phyloP scores from a whole-genome alignment of 1,284 basidiomycete genomes.

The Ganoderma leucocontextum region DNA sequence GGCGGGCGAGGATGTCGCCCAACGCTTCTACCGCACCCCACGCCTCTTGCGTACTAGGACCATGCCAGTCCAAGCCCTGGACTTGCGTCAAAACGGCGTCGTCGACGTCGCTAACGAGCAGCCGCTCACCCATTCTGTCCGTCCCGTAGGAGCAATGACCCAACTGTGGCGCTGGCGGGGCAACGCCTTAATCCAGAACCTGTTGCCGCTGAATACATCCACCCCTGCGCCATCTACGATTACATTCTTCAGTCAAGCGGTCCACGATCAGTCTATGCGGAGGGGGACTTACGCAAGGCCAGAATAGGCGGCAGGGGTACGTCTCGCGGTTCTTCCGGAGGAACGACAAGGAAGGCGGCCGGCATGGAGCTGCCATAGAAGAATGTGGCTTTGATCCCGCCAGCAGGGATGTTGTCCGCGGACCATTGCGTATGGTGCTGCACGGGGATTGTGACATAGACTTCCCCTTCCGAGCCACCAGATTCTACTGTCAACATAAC shows the following conservation, averaged over 20 bases:
- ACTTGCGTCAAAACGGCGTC: background rate
- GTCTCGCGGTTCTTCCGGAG: conserved; percentile 50
- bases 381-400: conserved; percentile 62
- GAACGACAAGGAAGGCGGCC: conserved; percentile 62
- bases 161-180: conserved; percentile 66
- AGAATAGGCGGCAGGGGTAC: conserved; percentile 61
- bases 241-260: background rate
- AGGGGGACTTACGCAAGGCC: conserved; percentile 66
- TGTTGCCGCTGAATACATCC: conserved; percentile 57
- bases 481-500: conserved; percentile 47
- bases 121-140: conserved; percentile 74
- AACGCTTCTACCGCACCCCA: conserved; percentile 66
- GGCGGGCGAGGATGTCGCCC: conserved; percentile 49
- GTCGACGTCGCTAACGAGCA: background rate
- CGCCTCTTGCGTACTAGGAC: conserved; percentile 71
- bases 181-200: conserved; percentile 70
- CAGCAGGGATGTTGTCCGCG: conserved; percentile 35
- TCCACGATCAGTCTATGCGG: background rate
- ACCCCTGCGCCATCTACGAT: conserved; percentile 81
- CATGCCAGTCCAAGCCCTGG: conserved; percentile 89
- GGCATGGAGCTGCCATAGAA: conserved; percentile 64
- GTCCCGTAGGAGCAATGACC: conserved; percentile 76
- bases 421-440: conserved; percentile 53
- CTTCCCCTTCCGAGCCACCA: conserved; percentile 13
- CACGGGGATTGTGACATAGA: conserved; percentile 51